Conservation (phyloP, 2,329 filamentous ascomycete species). For the Fusarium stilboides region DNA sequence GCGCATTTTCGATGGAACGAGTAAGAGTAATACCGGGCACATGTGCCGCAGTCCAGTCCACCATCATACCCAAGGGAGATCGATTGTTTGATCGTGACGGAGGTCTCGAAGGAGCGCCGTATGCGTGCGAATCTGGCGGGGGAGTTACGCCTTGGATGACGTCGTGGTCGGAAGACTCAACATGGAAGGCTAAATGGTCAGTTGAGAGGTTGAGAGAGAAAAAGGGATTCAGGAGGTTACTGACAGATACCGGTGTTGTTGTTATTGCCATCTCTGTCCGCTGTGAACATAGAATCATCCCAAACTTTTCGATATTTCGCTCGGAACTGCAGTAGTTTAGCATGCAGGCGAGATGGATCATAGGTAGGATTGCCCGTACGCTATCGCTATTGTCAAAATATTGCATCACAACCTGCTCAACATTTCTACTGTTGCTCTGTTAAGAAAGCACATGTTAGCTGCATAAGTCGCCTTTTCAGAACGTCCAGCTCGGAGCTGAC, state of each 20-base stretch:
- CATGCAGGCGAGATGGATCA: conserved; percentile 9
- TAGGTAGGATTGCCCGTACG: conserved; percentile 45
- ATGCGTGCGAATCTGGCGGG: conserved; percentile 58
- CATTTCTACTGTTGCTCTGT: conserved; percentile 61
- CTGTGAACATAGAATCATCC: conserved; percentile 69
- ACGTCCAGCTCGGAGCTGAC: conserved; percentile 43
- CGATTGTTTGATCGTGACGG: conserved; percentile 72
- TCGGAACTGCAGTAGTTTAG: conserved; percentile 58
- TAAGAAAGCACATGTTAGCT: conserved; percentile 23
- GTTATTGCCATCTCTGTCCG: conserved; percentile 66
- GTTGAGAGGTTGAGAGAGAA: conserved; percentile 31
- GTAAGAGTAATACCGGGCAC: conserved; percentile 58
- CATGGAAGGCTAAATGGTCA: conserved; percentile 65
- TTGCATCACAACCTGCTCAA: conserved; percentile 66
- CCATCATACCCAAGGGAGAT: conserved; percentile 69
- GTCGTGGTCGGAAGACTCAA: conserved; percentile 65
- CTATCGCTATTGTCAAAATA: conserved; percentile 64
- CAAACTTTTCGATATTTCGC: conserved; percentile 64
- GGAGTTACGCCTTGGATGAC: conserved; percentile 63
- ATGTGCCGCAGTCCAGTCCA: conserved; percentile 63
- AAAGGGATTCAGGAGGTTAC: conserved; percentile 29
- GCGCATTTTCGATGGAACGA: conserved; percentile 40
- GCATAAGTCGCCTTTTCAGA: neutral
- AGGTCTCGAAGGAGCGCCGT: conserved; percentile 71
- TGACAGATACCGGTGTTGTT: conserved; percentile 63